Evolutionary conservation across 257 asterid genomes (phyloP).

Genomic region (Paraleonurus japonicus): DNA sequence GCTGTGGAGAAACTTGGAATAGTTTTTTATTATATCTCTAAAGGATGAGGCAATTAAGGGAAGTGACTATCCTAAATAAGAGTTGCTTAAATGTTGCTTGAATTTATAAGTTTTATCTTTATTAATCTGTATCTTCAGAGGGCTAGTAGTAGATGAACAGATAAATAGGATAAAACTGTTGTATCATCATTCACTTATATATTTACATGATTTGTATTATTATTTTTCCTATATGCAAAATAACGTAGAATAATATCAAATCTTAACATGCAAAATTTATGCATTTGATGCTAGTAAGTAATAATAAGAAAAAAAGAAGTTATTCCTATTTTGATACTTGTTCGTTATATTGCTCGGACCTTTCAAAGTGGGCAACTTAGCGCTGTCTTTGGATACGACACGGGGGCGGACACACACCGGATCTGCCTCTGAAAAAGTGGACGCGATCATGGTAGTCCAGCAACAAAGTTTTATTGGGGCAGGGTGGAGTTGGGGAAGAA

Average conservation of each 20-base stretch:
- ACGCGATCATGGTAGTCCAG: not conserved
- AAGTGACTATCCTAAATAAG: not conserved
- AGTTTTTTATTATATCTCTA: not conserved
- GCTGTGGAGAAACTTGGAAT: not conserved
- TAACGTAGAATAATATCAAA: not conserved
- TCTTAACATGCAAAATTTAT: not conserved
- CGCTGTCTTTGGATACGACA: not conserved
- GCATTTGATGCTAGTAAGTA: not conserved
- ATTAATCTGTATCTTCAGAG: not conserved
- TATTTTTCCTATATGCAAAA: not conserved
- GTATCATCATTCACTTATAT: slow-evolving; percentile 1
- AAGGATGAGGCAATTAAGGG: not conserved
- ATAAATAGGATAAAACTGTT: not conserved
- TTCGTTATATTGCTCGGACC: not conserved
- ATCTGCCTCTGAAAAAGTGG: not conserved
- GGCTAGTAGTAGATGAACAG: not conserved
- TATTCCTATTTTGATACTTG: not conserved
- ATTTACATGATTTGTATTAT: not conserved
- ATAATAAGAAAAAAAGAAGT: not conserved
- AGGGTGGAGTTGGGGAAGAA: not conserved
- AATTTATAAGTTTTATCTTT: not conserved
- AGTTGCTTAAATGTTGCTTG: not conserved
- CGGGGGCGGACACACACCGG: not conserved
- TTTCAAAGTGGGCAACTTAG: not conserved
- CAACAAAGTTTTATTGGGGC: not conserved